Base-by-base conservation (phyloP, 768 basidiomycete genomes). In the Tylopilus intermedius region DNA sequence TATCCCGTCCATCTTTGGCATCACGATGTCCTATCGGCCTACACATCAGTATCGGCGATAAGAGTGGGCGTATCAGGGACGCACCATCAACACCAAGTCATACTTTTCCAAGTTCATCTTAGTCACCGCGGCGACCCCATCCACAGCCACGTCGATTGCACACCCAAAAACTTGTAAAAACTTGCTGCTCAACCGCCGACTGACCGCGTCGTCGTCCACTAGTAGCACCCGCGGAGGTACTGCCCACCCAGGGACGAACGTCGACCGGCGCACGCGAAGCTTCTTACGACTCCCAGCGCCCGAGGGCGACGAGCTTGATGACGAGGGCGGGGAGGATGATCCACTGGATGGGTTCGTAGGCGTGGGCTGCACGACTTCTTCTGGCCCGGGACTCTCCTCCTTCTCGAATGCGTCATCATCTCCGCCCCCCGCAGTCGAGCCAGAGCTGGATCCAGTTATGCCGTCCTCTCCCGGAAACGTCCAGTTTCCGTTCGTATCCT, bases 101-200 rank as follows among this genome's bases (percentile, higher is more conserved):
- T 96, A 97, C 74, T 94, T 93, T 62, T 90, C 90, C 67, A 89
- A 67, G 71, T 95, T 94, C 92, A 97, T 96, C 79, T 92, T 95
- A 61, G 88, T 86, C 49, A 98, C 93, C 0, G 95, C 95, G 1
- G 82, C 83, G 5, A 91, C 81, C 0, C 94, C 95, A 66, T 97
- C 93, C 35, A 94, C 90, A 2, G 94, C 95, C 38, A 95, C 88
- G 61, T 97, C 95, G 51, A 88, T 93, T 61, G 85, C 84, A 69
- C 94, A 96, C 37, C 95, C 95, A 70, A 94, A 94, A 41, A 96
- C 89, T 72, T 95, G 88, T 66, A 98, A 69, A 67, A 97, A 95
- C 73, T 94, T 96, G 76, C 83, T 88, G 57, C 88, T 86, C 52
- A 98, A 71, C 65, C 85, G 86, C 52, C 94, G 72, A 67, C 87